Base-by-base conservation (phyloP, 106 monocot species). In the Ottelia alismoides region DNA sequence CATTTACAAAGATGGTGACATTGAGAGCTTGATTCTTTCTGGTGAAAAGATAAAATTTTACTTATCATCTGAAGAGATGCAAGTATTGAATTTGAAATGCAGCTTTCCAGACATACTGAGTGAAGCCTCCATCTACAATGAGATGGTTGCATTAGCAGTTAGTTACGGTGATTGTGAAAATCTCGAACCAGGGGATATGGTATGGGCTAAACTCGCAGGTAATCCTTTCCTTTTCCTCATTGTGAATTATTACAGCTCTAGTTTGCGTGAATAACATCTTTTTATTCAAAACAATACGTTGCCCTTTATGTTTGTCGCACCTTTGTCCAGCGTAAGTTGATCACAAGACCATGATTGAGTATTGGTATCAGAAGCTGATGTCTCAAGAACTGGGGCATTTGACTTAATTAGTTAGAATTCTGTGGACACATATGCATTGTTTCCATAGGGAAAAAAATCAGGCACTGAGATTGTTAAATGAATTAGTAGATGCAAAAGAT, bases 181-280 rank as follows among this genome's bases (percentile, higher is more conserved):
- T 49, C 63, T 79, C 65, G 90, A 85, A 50, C 73, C 76, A 21
- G 85, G 82, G 11, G 90, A 90, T 72, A 60, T 90, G 77, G 82
- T 98, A 27, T 98, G 98, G 98, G 98, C 85, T 19, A 98, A 98
- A 65, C 65, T 98, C 48, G 75, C 85, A 67, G 98, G 98, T 98
- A 79, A 24, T 30, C 16, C 51, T 61, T 11, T n/a, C n/a, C n/a
- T n/a, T n/a, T n/a, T n/a, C n/a, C n/a, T n/a, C n/a, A n/a, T n/a
- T n/a, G n/a, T 43, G 2, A 58, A 25, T 12, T 55, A 1, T 28
- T 51, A 20, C 2, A 51, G 20, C 0, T 12, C 3, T 51, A 51
- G 11, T 11, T 53, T 53, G 40, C 16, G 16, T 43, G 6, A 16
- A 43, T 43, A 7, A 43, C 40, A 43, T 43, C 6, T 16, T 43